phyloP scores from a whole-genome alignment of 148 eudicot species.

The Salicornia ramosissima region DNA sequence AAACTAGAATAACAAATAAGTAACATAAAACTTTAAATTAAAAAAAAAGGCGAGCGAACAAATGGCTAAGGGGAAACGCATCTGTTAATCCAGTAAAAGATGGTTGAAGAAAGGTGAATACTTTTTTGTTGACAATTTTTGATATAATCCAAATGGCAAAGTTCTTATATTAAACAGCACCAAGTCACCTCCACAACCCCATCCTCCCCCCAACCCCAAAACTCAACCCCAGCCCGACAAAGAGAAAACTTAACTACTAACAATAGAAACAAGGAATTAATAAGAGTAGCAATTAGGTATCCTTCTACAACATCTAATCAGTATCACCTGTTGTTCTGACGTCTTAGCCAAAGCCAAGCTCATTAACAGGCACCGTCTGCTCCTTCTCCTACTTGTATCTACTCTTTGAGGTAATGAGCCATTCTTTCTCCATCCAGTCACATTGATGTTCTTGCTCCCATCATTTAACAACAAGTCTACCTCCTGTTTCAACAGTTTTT shows the following conservation, averaged over 20 bases:
- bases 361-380: slow-evolving; percentile 91
- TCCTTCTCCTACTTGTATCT: slow-evolving; percentile 91
- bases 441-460: slow-evolving; percentile 97
- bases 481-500: slow-evolving; percentile 50
- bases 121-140: no score
- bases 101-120: no score
- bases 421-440: slow-evolving; percentile 78
- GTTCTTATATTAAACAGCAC: no score
- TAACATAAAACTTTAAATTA: not conserved
- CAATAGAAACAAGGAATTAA: not conserved
- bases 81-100: no score
- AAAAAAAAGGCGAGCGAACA: not conserved
- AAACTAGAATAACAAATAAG: not conserved
- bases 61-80: not conserved
- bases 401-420: slow-evolving; percentile 68
- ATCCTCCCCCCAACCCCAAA: no score
- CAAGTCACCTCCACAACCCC: no score
- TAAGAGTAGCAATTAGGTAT: not conserved
- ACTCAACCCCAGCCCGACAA: no score
- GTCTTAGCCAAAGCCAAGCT: slow-evolving; percentile 93
- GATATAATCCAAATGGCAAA: no score
- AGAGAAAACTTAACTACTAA: no score
- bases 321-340: slow-evolving; percentile 67
- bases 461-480: slow-evolving; percentile 95
- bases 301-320: slow-evolving; percentile 7